phyloP scores from a whole-genome alignment of 2,329 filamentous ascomycete species.

The Fulvia fulva region DNA sequence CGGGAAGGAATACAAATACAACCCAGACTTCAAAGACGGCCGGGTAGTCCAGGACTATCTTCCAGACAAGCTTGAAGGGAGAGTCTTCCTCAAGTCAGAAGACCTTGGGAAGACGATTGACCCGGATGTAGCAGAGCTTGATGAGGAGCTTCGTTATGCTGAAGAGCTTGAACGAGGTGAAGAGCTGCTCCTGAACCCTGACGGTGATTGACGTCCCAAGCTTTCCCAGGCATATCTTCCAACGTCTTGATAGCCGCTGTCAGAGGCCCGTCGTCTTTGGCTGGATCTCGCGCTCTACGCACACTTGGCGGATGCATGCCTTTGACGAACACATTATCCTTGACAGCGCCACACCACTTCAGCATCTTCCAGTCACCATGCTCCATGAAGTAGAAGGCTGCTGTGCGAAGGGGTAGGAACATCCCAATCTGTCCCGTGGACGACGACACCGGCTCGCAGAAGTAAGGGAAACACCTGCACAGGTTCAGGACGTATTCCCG shows the following conservation, averaged over 20 bases:
- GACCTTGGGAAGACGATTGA: constrained; percentile 80
- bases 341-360: constrained; percentile 25
- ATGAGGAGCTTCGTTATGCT: constrained; percentile 19
- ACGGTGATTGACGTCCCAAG: constrained; percentile 28
- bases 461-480: constrained; percentile 28
- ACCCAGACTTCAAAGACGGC: constrained; percentile 81
- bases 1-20: constrained; percentile 92
- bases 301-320: constrained; percentile 26
- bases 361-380: constrained; percentile 25
- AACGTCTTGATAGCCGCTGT: background rate
- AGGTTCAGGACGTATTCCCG: constrained; percentile 26
- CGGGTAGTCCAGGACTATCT: constrained; percentile 83
- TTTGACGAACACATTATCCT: constrained; percentile 23
- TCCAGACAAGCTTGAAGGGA: constrained; percentile 68
- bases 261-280: background rate
- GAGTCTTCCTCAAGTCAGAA: constrained; percentile 71
- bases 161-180: constrained; percentile 20
- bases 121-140: constrained; percentile 37
- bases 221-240: background rate
- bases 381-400: constrained; percentile 27
- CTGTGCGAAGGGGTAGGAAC: constrained; percentile 30
- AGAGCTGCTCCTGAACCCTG: constrained; percentile 26
- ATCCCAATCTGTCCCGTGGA: constrained; percentile 29
- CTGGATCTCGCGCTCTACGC: background rate
- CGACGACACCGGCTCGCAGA: constrained; percentile 28